Evolutionary conservation across 768 basidiomycete genomes (phyloP).

Genomic region (Leccinum disarticulatum): DNA sequence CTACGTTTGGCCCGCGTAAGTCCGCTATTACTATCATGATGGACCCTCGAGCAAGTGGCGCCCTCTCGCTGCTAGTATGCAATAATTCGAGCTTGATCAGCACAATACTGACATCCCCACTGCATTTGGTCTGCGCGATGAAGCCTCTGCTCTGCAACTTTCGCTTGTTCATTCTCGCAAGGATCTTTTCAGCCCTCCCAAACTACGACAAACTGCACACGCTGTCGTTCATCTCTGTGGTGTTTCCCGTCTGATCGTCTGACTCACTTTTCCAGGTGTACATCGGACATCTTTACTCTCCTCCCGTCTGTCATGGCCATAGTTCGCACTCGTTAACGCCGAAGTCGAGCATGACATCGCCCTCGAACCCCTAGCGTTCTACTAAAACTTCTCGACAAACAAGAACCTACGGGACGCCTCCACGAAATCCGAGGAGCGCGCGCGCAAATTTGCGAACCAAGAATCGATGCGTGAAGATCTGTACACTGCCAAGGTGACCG

Average conservation of each 20-base stretch:
- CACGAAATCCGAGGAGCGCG: slow-evolving; percentile 63
- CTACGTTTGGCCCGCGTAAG: no score
- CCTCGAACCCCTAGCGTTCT: slow-evolving; percentile 66
- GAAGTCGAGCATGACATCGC: slow-evolving; percentile 54
- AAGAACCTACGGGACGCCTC: slow-evolving; percentile 78
- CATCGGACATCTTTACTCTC: slow-evolving; percentile 8
- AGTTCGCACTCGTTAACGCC: slow-evolving; percentile 59
- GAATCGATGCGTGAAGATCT: slow-evolving; percentile 79
- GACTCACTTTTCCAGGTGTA: slow-evolving; percentile 51
- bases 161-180: no score
- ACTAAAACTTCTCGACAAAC: slow-evolving; percentile 73
- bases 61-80: no score
- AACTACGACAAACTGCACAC: no score
- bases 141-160: no score
- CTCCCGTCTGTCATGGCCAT: background rate
- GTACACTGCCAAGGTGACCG: slow-evolving; percentile 65
- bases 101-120: no score
- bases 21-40: no score
- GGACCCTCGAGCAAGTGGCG: no score
- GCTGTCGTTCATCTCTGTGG: background rate
- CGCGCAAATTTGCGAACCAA: slow-evolving; percentile 71
- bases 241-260: background rate
- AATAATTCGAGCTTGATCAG: no score
- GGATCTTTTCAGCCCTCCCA: no score
- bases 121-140: no score